Conservation (phyloP, 2,329 filamentous ascomycete species). For the Colletotrichum graminicola region DNA sequence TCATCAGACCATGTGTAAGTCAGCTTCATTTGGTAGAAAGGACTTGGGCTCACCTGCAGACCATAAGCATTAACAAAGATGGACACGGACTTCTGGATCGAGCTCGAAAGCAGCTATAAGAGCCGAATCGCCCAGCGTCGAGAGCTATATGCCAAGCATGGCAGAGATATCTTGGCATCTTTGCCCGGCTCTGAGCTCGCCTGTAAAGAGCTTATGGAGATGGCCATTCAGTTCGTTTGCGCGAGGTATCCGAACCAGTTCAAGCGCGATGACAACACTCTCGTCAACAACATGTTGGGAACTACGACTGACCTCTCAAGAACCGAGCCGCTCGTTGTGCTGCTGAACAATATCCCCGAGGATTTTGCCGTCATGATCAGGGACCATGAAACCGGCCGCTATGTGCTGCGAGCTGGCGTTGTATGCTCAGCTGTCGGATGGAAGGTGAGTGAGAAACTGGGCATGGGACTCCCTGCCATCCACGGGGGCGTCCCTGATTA, state of each 20-base stretch:
- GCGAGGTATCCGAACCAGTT: slow-evolving; percentile 84
- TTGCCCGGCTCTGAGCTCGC: slow-evolving; percentile 83
- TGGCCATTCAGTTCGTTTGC: slow-evolving; percentile 83
- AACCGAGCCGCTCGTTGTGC: slow-evolving; percentile 74
- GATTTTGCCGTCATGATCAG: slow-evolving; percentile 85
- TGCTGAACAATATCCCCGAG: slow-evolving; percentile 84
- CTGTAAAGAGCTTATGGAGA: slow-evolving; percentile 90
- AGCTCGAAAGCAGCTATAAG: slow-evolving; percentile 81
- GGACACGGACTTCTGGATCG: slow-evolving; percentile 90
- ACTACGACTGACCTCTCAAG: slow-evolving; percentile 71
- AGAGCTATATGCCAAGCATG: slow-evolving; percentile 72
- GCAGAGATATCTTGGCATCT: slow-evolving; percentile 72
- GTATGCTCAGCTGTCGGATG: slow-evolving; percentile 86
- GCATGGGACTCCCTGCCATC: slow-evolving; percentile 76
- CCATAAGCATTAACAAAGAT: slow-evolving; percentile 78
- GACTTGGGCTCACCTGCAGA: slow-evolving; percentile 19
- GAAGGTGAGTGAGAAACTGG: slow-evolving; percentile 82
- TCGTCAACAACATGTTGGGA: slow-evolving; percentile 77
- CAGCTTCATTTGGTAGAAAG: background rate
- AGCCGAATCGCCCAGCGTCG: slow-evolving; percentile 77
- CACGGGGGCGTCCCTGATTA: slow-evolving; percentile 84
- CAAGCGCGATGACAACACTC: slow-evolving; percentile 66
- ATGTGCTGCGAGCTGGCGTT: slow-evolving; percentile 80
- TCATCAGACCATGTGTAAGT: slow-evolving; percentile 91
- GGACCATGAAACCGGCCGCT: slow-evolving; percentile 77